A percentile compares a stretch with the other conserved stretches of the same genome.
Conservation (phyloP, 257 asterid species). For the Primulina tabacum region DNA sequence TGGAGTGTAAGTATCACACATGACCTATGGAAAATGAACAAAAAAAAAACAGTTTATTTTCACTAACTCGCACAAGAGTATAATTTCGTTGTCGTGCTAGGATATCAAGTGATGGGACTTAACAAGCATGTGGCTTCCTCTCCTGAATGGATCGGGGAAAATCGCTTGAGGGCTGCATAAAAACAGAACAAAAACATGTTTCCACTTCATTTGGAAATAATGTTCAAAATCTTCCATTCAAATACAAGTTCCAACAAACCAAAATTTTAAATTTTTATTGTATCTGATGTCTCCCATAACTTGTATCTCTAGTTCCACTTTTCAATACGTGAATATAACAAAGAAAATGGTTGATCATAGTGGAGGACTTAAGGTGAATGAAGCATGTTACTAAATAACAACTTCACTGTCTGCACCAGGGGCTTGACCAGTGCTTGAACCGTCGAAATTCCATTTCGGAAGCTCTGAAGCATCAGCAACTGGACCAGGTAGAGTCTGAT, state of each 20-base stretch:
- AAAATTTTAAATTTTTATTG: not conserved
- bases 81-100: not conserved
- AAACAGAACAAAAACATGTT: not conserved
- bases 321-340: conserved; percentile 32
- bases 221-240: not conserved
- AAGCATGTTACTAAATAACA: conserved; percentile 11
- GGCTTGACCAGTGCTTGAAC: conserved; percentile 23
- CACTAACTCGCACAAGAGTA: not conserved
- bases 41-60: not conserved
- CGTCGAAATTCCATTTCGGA: conserved; percentile 23
- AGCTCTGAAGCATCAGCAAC: conserved; percentile 17
- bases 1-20: conserved; percentile 54
- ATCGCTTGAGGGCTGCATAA: conserved; percentile 51
- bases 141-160: conserved; percentile 58
- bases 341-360: not conserved
- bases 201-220: not conserved
- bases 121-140: conserved; percentile 54
- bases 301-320: conserved; percentile 25
- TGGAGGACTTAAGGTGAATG: conserved; percentile 25
- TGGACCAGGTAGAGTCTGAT: conserved; percentile 15
- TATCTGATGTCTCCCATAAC: not conserved
- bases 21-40: conserved; percentile 31
- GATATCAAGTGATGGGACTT: conserved; percentile 14
- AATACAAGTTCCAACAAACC: not conserved
- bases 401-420: conserved; percentile 25